phyloP scores from a whole-genome alignment of 2,329 filamentous ascomycete genomes.

The Talaromyces sp. region DNA sequence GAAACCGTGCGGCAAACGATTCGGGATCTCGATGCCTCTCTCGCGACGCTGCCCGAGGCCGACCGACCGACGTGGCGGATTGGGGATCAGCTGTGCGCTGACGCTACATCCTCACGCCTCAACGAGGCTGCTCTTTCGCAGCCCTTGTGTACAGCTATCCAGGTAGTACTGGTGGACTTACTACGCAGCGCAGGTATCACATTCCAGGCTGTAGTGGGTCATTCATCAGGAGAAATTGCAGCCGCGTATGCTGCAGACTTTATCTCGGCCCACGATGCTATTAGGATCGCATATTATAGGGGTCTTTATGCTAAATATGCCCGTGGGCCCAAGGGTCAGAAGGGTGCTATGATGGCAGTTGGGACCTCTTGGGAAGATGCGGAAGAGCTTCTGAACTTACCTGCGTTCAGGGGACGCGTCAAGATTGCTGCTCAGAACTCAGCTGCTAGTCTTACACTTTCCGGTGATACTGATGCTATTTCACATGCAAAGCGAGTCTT shows the following conservation, averaged over 20 bases:
- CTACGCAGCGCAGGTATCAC: conserved; percentile 14
- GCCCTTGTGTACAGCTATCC: conserved; percentile 21
- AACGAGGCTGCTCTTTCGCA: conserved; percentile 10
- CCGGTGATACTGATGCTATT: too few species aligned
- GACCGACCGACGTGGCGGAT: conserved; percentile 16
- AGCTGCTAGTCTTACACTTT: too few species aligned
- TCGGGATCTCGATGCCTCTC: conserved; percentile 10
- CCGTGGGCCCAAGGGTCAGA: not conserved
- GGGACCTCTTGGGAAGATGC: conserved; percentile 18
- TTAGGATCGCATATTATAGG: conserved; percentile 19
- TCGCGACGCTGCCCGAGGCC: conserved; percentile 5
- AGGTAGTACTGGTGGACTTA: conserved; percentile 16
- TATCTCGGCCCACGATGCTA: conserved; percentile 16
- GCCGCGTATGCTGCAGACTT: conserved; percentile 22
- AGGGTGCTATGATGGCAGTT: conserved; percentile 31
- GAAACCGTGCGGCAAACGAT: conserved; percentile 11
- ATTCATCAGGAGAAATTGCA: conserved; percentile 26
- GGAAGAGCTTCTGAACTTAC: conserved; percentile 8
- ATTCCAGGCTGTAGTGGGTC: conserved; percentile 19
- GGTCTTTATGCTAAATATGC: conserved; percentile 6
- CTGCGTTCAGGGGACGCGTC: not conserved
- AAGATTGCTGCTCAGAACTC: too few species aligned
- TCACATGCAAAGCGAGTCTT: too few species aligned
- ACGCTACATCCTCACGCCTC: conserved; percentile 4
- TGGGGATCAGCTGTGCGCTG: conserved; percentile 4